Base-by-base conservation (phyloP, 225 moss, liverwort and hornwort species). In the Bryum argenteum region DNA sequence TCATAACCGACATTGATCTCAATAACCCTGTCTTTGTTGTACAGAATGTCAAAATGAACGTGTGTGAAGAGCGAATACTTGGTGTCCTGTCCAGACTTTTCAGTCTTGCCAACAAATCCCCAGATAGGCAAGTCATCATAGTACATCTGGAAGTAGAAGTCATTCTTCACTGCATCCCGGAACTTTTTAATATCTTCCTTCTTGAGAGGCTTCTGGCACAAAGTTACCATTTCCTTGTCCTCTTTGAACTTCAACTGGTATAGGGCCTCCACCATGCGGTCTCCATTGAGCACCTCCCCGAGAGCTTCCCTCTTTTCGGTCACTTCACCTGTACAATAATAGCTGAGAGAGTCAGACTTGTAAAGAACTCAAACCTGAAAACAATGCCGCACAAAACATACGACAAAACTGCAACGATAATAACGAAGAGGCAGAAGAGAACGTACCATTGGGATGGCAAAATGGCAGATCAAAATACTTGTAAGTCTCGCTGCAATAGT, bases 91-190 rank as follows among this genome's bases (percentile, higher is more conserved):
- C 47, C 84, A 56, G 71, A 18, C 75, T 28, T 65, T 68, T 87
- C 87, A 26, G 56, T 67, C 71, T 89, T 96, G 53, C 96, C 96
- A 78, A 96, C 81, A 52, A 93, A 93, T 10, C 91, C 96, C 96
- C 96, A 93, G 65, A 96, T 82, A 38, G 96, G 96, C 47, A 96
- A 85, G 77, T 96, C 96, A 72, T 96, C 96, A 26, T 93, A 96
- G 67, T 96, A 96, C 96, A 96, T 96, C 81, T 96, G 96, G 26
- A 93, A 96, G 62, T 96, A 96, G 73, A 90, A 96, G 56, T 93
- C 93, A 71, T 93, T 93, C 73, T 91, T 93, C 28, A 96, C 87
- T 38, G 96, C 96, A 72, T 88, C 83, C 58, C 93, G 91, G 51
- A 96, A 96, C 61, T 87, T 88, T 23, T 72, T 83, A 17, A 93